Conservation (phyloP, 2,329 filamentous ascomycete species). For the Claviceps digitariae region DNA sequence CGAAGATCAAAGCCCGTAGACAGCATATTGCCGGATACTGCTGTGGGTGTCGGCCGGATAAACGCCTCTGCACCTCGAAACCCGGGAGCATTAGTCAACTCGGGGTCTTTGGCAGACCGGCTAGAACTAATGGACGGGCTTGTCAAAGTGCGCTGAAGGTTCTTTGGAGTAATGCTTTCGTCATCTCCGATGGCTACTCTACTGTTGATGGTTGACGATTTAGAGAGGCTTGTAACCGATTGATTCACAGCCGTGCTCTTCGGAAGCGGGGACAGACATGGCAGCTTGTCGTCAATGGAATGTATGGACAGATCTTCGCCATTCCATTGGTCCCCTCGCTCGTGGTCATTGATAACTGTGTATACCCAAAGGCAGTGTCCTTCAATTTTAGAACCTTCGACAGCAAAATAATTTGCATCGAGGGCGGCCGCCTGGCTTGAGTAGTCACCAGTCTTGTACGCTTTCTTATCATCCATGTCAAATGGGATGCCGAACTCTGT, state of each 20-base stretch:
- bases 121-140: constrained; percentile 52
- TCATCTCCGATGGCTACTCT: constrained; percentile 33
- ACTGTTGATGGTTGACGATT: constrained; percentile 12
- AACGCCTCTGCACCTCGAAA: constrained; percentile 89
- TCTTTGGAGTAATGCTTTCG: constrained; percentile 54
- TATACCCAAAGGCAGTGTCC: constrained; percentile 90
- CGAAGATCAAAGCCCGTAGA: constrained; percentile 72
- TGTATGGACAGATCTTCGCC: constrained; percentile 91
- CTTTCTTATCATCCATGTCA: constrained; percentile 94
- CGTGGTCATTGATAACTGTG: constrained; percentile 67
- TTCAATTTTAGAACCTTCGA: constrained; percentile 72
- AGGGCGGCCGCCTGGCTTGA: constrained; percentile 82
- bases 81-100: constrained; percentile 52
- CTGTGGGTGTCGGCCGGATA: constrained; percentile 69
- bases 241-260: constrained; percentile 25
- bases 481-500: constrained; percentile 97
- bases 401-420: constrained; percentile 89
- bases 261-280: constrained; percentile 39
- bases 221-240: constrained; percentile 30
- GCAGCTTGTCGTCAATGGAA: constrained; percentile 63
- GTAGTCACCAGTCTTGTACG: constrained; percentile 92
- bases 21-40: constrained; percentile 56
- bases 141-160: constrained; percentile 60
- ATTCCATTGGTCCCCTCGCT: constrained; percentile 91
- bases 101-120: constrained; percentile 36